phyloP scores from a whole-genome alignment of 2,329 filamentous ascomycete species.

The Zasmidium citrigriseum region DNA sequence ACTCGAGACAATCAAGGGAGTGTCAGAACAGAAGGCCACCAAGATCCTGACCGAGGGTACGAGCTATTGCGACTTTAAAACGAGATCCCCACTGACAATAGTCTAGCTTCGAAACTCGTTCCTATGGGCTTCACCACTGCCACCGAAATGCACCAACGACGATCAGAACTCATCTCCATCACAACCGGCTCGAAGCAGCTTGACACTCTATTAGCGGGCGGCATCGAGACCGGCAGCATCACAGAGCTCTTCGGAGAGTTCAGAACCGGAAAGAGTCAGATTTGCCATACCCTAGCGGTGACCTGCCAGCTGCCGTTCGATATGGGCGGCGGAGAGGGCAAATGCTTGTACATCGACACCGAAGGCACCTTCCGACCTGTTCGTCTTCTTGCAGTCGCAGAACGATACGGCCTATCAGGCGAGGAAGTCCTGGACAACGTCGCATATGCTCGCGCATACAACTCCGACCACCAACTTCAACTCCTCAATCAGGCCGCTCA shows the following conservation, averaged over 20 bases:
- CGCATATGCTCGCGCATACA: constrained; percentile 96
- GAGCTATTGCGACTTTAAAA: constrained; percentile 15
- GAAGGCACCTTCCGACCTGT: constrained; percentile 96
- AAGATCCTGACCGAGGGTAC: constrained; percentile 88
- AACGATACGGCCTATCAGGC: constrained; percentile 89
- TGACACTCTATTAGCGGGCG: constrained; percentile 90
- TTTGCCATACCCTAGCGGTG: constrained; percentile 97
- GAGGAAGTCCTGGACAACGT: constrained; percentile 99
- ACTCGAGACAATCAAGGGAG: constrained; percentile 52
- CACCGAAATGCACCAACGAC: constrained; percentile 96
- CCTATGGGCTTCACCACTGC: constrained; percentile 99
- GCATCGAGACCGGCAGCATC: constrained; percentile 94
- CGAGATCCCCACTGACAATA: not conserved
- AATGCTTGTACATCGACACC: constrained; percentile 97
- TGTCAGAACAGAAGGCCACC: constrained; percentile 87
- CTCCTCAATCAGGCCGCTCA: constrained; percentile 90
- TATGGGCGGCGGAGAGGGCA: constrained; percentile 97
- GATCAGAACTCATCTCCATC: constrained; percentile 96
- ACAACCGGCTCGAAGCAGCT: constrained; percentile 97
- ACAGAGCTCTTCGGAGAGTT: constrained; percentile 99
- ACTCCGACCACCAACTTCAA: constrained; percentile 96
- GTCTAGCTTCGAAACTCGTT: constrained; percentile 83
- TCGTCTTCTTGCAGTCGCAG: constrained; percentile 84
- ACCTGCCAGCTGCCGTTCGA: constrained; percentile 98
- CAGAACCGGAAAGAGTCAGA: constrained; percentile 95